Evolutionary conservation across 352 stramenopile species (phyloP), one percentile per base, ranked within the genome.

Genomic region (Pythium pectinolyticum): DNA sequence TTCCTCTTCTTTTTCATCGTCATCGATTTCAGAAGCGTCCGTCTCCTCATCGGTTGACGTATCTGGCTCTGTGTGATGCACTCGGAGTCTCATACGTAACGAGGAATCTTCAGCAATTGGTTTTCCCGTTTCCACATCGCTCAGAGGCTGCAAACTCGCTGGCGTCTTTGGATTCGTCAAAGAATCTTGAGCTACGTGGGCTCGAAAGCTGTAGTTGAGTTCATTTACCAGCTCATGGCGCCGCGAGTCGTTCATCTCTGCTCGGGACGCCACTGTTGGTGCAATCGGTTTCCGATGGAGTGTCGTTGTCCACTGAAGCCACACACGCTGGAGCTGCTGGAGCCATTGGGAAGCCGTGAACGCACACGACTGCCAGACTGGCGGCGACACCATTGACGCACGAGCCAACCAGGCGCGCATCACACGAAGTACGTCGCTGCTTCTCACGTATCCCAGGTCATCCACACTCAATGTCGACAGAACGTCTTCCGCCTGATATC

Each of bases 361-460:
- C 17, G 71, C 73, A 32, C 78, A 24, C 25, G 50, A 54, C 45
- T 85, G 65, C 80, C 80, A 89, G 1, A 72, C 55, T 14, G 72
- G 47, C 10, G 48, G 19, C 11, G 70, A 64, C 19, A 72, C 57
- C 39, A 72, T 73, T n/a, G 74, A 68, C 27, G 46, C 54, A 31
- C 50, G 49, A 27, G 68, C 34, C 15, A 81, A 22, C 80, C 78
- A 88, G 3, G 31, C 15, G 63, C 73, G 80, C 62, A 86, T 62
- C n/a, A 75, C 46, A 24, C 80, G 80, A 25, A 85, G 40, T 27
- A 88, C 60, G 28, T 89, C 77, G 28, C 74, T 72, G n/a, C 67
- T 77, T 19, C 73, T 76, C 15, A 78, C 77, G 34, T 74, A 60
- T n/a, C 77, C 77, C 15, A 85, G 69, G 19, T 80, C 63, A 32